Base-by-base conservation (phyloP, 371 early-diverging fungal species). In the Vittaforma corneae region DNA sequence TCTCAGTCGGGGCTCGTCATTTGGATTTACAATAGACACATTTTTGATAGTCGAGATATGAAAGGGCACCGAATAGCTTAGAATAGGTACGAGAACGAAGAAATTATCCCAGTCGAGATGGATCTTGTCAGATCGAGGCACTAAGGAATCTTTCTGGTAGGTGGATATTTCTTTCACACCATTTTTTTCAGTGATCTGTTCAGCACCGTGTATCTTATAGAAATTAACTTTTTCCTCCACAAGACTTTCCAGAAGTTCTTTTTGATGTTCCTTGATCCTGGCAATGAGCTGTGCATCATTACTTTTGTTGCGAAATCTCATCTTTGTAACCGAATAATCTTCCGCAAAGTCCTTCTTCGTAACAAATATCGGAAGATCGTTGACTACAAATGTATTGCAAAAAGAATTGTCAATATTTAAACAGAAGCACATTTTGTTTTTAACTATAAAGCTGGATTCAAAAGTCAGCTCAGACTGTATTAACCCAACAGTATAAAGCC, bases 61-160 rank as follows among this genome's bases (percentile, higher is more conserved):
- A 84, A 98, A 94, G 22, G 99, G 99, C 1, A 97, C 94, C 0
- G 93, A 86, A 75, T 87, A 85, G 33, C 93, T 93, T 70, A 90
- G 89, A 37, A 98, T 87, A 1, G 99, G 99, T 29, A 97, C 79
- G 47, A 95, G 84, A 54, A 98, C 82, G 5, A 91, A 81, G 52
- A 91, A 88, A 34, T 82, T 84, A 37, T 86, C 84, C 58, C 82
- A 83, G 78, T 98, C 99, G 0, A 97, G 88, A 24, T 86, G 72
- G 72, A 96, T 89, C 83, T 88, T 68, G 3, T 37, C 48, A 4
- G 45, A 62, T 40, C 73, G 33, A n/a, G 76, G 68, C 1, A 79
- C 48, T 24, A 55, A 53, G 9, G 54, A 56, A 28, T 78, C 78
- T 65, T 77, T 76, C 51, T 62, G 32, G 64, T 80, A 80, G 1